Conservation (phyloP, 1,139 yeast species). For the Petasospora fabianii region DNA sequence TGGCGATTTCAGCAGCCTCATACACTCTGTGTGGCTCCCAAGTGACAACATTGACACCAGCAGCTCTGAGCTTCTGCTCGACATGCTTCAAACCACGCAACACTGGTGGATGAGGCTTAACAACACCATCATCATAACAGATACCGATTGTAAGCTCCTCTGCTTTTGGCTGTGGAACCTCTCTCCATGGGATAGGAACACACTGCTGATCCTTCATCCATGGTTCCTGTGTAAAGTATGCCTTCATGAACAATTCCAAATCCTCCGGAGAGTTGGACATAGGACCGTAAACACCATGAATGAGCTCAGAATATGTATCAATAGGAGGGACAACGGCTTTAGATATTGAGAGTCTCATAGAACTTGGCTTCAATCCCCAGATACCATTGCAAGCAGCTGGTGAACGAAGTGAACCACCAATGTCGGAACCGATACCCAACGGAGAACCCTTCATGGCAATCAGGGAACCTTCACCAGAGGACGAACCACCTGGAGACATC, state of each 20-base stretch:
- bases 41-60: slow-evolving; percentile 43
- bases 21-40: slow-evolving; percentile 52
- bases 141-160: slow-evolving; percentile 41
- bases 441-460: slow-evolving; percentile 63
- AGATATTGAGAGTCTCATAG: slow-evolving; percentile 51
- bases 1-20: slow-evolving; percentile 50
- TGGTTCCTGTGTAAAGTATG: slow-evolving; percentile 53
- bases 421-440: slow-evolving; percentile 72
- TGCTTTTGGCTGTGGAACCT: slow-evolving; percentile 43
- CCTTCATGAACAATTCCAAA: slow-evolving; percentile 59
- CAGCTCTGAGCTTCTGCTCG: slow-evolving; percentile 35
- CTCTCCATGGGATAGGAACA: slow-evolving; percentile 56
- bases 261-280: slow-evolving; percentile 61
- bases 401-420: slow-evolving; percentile 75
- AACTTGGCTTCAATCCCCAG: slow-evolving; percentile 66
- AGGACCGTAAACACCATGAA: slow-evolving; percentile 60
- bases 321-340: slow-evolving; percentile 52
- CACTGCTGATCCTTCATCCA: slow-evolving; percentile 52
- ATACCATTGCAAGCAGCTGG: slow-evolving; percentile 73
- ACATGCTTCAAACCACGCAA: slow-evolving; percentile 42
- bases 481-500: slow-evolving; percentile 64
- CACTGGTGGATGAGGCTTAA: slow-evolving; percentile 58
- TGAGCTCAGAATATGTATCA: slow-evolving; percentile 27
- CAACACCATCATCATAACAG: slow-evolving; percentile 43
- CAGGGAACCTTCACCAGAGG: slow-evolving; percentile 76